Evolutionary conservation across 805 yeast genomes (phyloP).

Genomic region (Kodamaea laetipori): DNA sequence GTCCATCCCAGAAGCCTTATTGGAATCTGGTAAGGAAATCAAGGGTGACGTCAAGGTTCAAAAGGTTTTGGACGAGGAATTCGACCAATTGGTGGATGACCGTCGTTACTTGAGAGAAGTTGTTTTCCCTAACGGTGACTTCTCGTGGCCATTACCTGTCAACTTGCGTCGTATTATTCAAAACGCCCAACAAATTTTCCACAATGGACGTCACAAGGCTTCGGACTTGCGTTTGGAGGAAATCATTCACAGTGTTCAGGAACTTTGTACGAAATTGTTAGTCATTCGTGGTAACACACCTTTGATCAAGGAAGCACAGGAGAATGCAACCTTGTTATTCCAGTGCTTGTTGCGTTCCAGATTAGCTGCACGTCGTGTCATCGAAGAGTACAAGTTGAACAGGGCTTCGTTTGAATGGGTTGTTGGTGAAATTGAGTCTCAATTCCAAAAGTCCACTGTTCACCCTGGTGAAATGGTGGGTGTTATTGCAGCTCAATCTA

Average conservation of each 20-base stretch:
- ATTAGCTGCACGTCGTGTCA: slow-evolving; percentile 83
- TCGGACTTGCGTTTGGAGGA: slow-evolving; percentile 87
- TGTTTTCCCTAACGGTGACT: slow-evolving; percentile 91
- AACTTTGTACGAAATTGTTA: slow-evolving; percentile 62
- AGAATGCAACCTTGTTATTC: slow-evolving; percentile 86
- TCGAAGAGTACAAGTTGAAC: slow-evolving; percentile 86
- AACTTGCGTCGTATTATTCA: slow-evolving; percentile 95
- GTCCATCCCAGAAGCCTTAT: slow-evolving; percentile 65
- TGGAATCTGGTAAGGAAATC: slow-evolving; percentile 90
- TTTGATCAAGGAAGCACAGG: slow-evolving; percentile 81
- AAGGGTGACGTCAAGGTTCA: slow-evolving; percentile 87
- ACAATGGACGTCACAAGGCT: slow-evolving; percentile 85
- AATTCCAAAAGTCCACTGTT: slow-evolving; percentile 86
- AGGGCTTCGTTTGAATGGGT: slow-evolving; percentile 94
- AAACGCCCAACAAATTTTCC: slow-evolving; percentile 96
- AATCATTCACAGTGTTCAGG: slow-evolving; percentile 69
- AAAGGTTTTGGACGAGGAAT: slow-evolving; percentile 79
- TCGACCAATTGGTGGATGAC: slow-evolving; percentile 71
- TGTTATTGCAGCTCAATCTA: slow-evolving; percentile 95
- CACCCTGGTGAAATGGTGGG: slow-evolving; percentile 99
- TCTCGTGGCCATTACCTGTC: slow-evolving; percentile 96
- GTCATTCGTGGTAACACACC: slow-evolving; percentile 83
- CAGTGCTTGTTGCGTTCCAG: slow-evolving; percentile 92
- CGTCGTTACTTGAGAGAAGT: slow-evolving; percentile 75
- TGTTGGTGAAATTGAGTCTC: slow-evolving; percentile 88